Conservation (phyloP, 2,329 filamentous ascomycete genomes). For the Penicillium oxalicum region DNA sequence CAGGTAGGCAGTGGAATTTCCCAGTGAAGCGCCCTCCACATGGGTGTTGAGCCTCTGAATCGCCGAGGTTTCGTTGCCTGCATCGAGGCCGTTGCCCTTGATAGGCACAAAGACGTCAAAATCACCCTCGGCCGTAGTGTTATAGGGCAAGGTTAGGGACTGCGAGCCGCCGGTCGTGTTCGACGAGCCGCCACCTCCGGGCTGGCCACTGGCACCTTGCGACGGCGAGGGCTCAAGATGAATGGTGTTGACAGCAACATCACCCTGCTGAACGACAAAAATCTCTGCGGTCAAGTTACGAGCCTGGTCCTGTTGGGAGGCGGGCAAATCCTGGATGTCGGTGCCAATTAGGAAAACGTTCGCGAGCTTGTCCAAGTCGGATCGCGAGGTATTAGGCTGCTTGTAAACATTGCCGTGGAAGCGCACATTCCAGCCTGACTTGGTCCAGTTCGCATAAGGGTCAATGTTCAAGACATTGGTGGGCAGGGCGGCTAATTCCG, state of each 20-base stretch:
- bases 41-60: slow-evolving; percentile 1
- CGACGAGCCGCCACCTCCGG: slow-evolving; percentile 18
- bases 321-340: slow-evolving; percentile 53
- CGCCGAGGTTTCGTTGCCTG: neutral
- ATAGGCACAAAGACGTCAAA: neutral
- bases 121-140: neutral
- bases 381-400: slow-evolving; percentile 60
- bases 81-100: neutral
- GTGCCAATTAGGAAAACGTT: slow-evolving; percentile 65
- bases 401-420: slow-evolving; percentile 80
- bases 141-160: slow-evolving; percentile 56
- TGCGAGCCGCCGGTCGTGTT: slow-evolving; percentile 53
- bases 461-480: slow-evolving; percentile 21
- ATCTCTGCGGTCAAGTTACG: slow-evolving; percentile 68
- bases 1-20: slow-evolving; percentile 58
- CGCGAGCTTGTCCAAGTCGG: slow-evolving; percentile 62
- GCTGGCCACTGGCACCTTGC: slow-evolving; percentile 40
- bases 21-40: neutral
- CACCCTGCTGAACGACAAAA: slow-evolving; percentile 65
- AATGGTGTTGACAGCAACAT: slow-evolving; percentile 33
- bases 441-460: slow-evolving; percentile 68
- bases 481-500: slow-evolving; percentile 13
- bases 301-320: slow-evolving; percentile 58
- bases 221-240: slow-evolving; percentile 55
- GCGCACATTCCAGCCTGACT: slow-evolving; percentile 68